A percentile compares a stretch with the other conserved stretches of the same genome.
phyloP scores from a whole-genome alignment of 176 grass and related monocot genomes.

The Oryza meridionalis region DNA sequence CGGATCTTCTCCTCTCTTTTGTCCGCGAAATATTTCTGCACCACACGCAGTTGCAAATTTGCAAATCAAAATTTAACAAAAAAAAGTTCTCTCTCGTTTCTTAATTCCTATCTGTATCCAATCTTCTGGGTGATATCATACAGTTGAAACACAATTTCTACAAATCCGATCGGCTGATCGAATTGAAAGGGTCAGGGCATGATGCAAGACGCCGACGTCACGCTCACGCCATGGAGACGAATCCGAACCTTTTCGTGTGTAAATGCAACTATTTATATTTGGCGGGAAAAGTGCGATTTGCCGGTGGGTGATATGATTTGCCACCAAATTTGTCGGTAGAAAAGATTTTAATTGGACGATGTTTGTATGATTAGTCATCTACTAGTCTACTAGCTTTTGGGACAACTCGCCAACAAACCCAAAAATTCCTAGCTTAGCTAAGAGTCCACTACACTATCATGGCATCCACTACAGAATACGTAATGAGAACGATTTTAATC shows the following conservation, averaged over 20 bases:
- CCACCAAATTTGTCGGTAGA: constrained; percentile 32
- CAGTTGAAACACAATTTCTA: neutral
- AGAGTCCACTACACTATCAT: neutral
- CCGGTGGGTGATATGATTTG: constrained; percentile 8
- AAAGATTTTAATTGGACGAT: too few species aligned
- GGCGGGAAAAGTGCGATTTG: neutral
- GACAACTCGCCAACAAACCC: neutral
- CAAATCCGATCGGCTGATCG: neutral
- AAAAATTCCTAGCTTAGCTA: too few species aligned
- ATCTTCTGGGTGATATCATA: too few species aligned
- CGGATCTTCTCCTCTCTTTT: constrained; percentile 69
- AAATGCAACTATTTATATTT: neutral
- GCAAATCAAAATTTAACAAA: too few species aligned
- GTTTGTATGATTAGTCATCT: neutral
- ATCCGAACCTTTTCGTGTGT: neutral
- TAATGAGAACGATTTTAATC: too few species aligned
- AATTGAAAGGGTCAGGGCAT: too few species aligned
- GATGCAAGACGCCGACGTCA: neutral
- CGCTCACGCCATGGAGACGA: neutral
- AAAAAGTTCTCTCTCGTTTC: neutral
- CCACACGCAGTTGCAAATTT: neutral
- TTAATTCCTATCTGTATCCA: neutral
- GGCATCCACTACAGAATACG: neutral
- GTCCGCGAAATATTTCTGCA: constrained; percentile 63
- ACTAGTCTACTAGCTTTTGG: neutral